phyloP scores from a whole-genome alignment of 345 rosid genomes.

The Durio zibethinus region DNA sequence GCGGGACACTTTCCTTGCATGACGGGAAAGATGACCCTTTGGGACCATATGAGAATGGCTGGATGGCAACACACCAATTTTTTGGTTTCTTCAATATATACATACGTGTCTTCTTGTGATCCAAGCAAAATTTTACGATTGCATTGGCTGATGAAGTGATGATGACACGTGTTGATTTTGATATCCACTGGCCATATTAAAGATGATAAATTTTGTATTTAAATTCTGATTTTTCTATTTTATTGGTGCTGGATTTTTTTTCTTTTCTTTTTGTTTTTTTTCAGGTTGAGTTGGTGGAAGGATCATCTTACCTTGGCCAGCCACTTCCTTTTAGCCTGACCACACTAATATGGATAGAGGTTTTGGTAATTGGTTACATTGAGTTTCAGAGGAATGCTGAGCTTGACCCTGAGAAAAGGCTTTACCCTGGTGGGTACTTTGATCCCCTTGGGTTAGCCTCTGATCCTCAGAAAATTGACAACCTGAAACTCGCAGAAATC shows the following conservation, averaged over 20 bases:
- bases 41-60: background rate
- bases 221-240: background rate
- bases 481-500: conserved; percentile 73
- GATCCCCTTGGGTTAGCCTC: conserved; percentile 76
- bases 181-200: background rate
- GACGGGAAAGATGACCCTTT: background rate
- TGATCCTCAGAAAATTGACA: conserved; percentile 66
- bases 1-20: conserved; percentile 3
- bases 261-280: background rate
- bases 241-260: background rate
- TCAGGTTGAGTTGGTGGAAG: conserved; percentile 91
- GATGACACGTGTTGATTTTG: background rate
- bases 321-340: conserved; percentile 88
- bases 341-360: conserved; percentile 85
- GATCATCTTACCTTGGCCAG: conserved; percentile 87
- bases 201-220: background rate
- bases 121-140: conserved; percentile 20
- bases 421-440: conserved; percentile 82
- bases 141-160: background rate
- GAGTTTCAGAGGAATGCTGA: conserved; percentile 64
- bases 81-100: background rate
- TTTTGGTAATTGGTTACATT: conserved; percentile 57
- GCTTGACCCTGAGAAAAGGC: conserved; percentile 71
- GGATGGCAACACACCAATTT: background rate
- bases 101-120: conserved; percentile 24